Evolutionary conservation across 2,329 filamentous ascomycete genomes (phyloP).

Genomic region (Piedraia hortae): DNA sequence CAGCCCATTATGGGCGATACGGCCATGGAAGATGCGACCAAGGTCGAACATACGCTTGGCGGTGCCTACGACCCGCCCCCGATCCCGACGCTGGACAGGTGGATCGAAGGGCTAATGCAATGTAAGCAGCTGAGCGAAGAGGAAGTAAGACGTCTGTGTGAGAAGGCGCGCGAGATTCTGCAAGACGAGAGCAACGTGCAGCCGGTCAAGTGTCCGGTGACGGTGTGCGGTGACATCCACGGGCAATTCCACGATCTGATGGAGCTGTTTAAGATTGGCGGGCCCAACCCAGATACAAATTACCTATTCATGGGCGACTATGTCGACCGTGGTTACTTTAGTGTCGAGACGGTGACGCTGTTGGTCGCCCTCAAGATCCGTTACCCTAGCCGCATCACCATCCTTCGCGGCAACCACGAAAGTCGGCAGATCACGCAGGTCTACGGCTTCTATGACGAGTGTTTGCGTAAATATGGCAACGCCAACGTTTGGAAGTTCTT

Average conservation of each 20-base stretch:
- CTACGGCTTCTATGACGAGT: slow-evolving; percentile 98
- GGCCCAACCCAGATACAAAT: slow-evolving; percentile 93
- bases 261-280: slow-evolving; percentile 98
- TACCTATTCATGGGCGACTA: slow-evolving; percentile 99
- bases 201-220: slow-evolving; percentile 97
- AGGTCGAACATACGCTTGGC: slow-evolving; percentile 46
- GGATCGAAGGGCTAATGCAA: slow-evolving; percentile 94
- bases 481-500: slow-evolving; percentile 99
- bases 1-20: slow-evolving; percentile 33
- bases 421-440: slow-evolving; percentile 97
- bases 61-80: slow-evolving; percentile 59
- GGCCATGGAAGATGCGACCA: slow-evolving; percentile 94
- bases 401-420: slow-evolving; percentile 96
- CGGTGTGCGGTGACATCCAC: slow-evolving; percentile 96
- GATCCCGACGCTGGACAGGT: slow-evolving; percentile 80
- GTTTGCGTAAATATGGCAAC: slow-evolving; percentile 93
- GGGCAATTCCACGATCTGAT: slow-evolving; percentile 97
- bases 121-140: slow-evolving; percentile 94
- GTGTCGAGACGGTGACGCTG: slow-evolving; percentile 88
- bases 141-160: slow-evolving; percentile 89
- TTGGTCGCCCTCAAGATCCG: slow-evolving; percentile 93
- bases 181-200: slow-evolving; percentile 97
- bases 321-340: slow-evolving; percentile 96
- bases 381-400: slow-evolving; percentile 91
- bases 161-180: slow-evolving; percentile 90